Base-by-base conservation (phyloP, 768 basidiomycete genomes). In the Nidularia pulvinata region DNA sequence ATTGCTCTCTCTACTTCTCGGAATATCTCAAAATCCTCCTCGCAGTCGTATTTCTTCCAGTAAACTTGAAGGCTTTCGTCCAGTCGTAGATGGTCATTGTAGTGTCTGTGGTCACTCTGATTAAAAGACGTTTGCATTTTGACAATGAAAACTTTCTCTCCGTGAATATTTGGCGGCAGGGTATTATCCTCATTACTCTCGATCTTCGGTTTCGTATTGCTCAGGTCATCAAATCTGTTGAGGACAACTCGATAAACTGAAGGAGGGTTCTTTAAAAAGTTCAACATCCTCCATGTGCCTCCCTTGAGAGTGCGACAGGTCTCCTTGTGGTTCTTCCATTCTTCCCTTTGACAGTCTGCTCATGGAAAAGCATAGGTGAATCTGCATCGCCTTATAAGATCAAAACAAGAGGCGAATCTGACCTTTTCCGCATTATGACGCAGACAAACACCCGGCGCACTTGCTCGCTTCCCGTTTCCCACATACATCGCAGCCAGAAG, bases 81-180 rank as follows among this genome's bases (percentile, higher is more conserved):
- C 70, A 62, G 55, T 78, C 78, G 52, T 79, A 76, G 2, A 77
- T 57, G 51, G 76, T 53, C 60, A 70, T 70, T 13, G 57, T 51
- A 1, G 55, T 34, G 7, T 58, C 7, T 11, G 49, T 35, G 19
- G 7, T 56, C 53, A 3, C 51, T 50, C 13, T 46, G 46, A 11
- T 54, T 14, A 6, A 70, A 48, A 6, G 66, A 56, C 19, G 64
- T 57, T 49, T 77, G 74, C 11, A 77, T 61, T 53, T 77, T 78
- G 59, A 74, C 61, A 25, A 78, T 57, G 62, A 77, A 75, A 1
- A 61, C 58, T 33, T 69, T 69, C 7, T 19, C 19, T 68, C 64
- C 64, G 53, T 73, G 71, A 5, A 68, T 56, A 57, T 77, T 70
- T 3, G 63, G 60, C 3, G 65, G 66, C 2, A 62, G 52, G 7